Evolutionary conservation across 2,329 filamentous ascomycete genomes (phyloP).

Genomic region (Aspergillus chevalieri): DNA sequence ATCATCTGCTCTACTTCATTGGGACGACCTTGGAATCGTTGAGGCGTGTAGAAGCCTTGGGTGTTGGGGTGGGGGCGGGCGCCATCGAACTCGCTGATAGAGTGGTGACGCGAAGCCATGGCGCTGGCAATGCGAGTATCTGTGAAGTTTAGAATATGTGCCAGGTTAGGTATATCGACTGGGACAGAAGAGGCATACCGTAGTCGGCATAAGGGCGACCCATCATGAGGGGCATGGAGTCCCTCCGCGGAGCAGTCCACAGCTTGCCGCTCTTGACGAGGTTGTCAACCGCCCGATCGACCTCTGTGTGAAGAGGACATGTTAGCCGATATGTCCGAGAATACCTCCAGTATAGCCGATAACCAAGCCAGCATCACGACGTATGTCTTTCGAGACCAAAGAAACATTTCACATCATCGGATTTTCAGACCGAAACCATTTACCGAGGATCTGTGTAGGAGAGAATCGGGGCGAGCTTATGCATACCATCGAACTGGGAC

Average conservation of each 20-base stretch:
- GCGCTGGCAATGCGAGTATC: slow-evolving; percentile 64
- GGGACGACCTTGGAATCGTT: slow-evolving; percentile 81
- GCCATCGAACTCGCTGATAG: slow-evolving; percentile 75
- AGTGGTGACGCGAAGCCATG: slow-evolving; percentile 68
- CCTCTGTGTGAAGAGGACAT: slow-evolving; percentile 56
- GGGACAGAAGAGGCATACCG: slow-evolving; percentile 47
- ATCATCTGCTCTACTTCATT: slow-evolving; percentile 97
- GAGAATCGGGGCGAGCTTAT: background rate
- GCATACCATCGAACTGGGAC: slow-evolving; percentile 82
- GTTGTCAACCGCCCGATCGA: slow-evolving; percentile 92
- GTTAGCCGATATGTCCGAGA: no score
- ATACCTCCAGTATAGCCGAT: no score
- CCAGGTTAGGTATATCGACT: background rate
- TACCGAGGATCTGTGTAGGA: no score
- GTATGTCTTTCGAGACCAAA: no score
- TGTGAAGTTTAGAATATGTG: slow-evolving; percentile 28
- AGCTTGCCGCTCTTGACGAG: slow-evolving; percentile 94
- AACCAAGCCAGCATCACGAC: no score
- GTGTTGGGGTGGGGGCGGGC: slow-evolving; percentile 72
- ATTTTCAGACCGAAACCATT: no score
- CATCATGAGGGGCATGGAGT: slow-evolving; percentile 65
- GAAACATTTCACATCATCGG: no score
- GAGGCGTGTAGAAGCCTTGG: slow-evolving; percentile 89
- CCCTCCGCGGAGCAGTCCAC: slow-evolving; percentile 68
- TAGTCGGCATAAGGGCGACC: slow-evolving; percentile 54